These are phyloP conservation scores for Phytopythium chamaehyphon DNA, from an alignment of 352 stramenopile species.

Conservation along the genomic window DNA sequence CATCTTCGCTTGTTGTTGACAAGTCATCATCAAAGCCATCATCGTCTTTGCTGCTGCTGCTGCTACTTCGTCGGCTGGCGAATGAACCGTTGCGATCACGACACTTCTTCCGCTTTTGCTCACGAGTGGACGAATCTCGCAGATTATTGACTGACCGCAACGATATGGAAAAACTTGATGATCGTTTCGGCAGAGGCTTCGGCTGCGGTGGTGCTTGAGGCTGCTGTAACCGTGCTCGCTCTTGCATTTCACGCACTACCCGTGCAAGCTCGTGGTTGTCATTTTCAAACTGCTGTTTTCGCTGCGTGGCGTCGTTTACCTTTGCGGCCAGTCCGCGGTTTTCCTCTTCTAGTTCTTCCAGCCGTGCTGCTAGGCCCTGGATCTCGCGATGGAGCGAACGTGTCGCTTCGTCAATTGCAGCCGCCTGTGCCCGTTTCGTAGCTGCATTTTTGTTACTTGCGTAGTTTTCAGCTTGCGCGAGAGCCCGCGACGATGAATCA, in stretches of 20 bases:
- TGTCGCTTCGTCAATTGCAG: slow-evolving; percentile 15
- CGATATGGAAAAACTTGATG: slow-evolving; percentile 5
- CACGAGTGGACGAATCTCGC: not conserved
- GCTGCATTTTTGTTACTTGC: slow-evolving; percentile 4
- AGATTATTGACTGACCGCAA: not conserved
- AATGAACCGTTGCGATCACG: too few species aligned
- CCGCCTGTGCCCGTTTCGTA: not conserved
- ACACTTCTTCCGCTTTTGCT: not conserved
- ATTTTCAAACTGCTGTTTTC: slow-evolving; percentile 34
- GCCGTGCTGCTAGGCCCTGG: slow-evolving; percentile 34
- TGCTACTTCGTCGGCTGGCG: too few species aligned
- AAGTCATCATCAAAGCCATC: slow-evolving; percentile 29
- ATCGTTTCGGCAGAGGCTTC: not conserved
- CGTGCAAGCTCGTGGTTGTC: slow-evolving; percentile 52
- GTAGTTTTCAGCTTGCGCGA: slow-evolving; percentile 17
- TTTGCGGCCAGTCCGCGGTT: slow-evolving; percentile 22
- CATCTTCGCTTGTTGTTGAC: slow-evolving; percentile 44
- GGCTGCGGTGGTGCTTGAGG: not conserved
- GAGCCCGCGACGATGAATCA: slow-evolving; percentile 23
- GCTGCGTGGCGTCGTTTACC: slow-evolving; percentile 14
- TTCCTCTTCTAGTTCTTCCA: slow-evolving; percentile 28
- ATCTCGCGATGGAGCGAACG: slow-evolving; percentile 22
- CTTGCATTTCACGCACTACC: slow-evolving; percentile 46
- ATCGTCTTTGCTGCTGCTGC: too few species aligned
- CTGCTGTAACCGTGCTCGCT: slow-evolving; percentile 21